These are phyloP conservation scores for Alternaria atra DNA, from an alignment of 2,329 filamentous ascomycete species.

Conservation along the genomic window DNA sequence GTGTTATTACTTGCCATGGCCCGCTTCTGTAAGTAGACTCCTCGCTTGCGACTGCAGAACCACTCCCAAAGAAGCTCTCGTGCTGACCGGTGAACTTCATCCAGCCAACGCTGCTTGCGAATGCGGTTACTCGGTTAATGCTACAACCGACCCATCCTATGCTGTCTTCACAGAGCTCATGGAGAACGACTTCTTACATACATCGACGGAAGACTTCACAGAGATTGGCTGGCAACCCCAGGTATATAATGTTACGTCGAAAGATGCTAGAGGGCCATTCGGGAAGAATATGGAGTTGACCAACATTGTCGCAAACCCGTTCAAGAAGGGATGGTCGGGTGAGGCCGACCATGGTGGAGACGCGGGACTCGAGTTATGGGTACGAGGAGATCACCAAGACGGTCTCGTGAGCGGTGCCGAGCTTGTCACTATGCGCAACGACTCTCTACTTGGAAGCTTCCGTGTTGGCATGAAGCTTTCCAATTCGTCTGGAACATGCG, in stretches of 20 bases:
- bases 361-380: conserved; percentile 50
- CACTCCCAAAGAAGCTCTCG: background rate
- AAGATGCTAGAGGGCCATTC: conserved; percentile 68
- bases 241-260: conserved; percentile 70
- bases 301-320: conserved; percentile 67
- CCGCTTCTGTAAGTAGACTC: conserved; percentile 39
- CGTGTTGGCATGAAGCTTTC: conserved; percentile 73
- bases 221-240: conserved; percentile 70
- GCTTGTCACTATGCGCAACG: conserved; percentile 66
- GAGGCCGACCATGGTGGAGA: conserved; percentile 56
- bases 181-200: conserved; percentile 75
- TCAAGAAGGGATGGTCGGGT: conserved; percentile 57
- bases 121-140: conserved; percentile 73
- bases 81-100: conserved; percentile 19
- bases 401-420: conserved; percentile 70
- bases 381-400: conserved; percentile 48
- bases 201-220: conserved; percentile 59
- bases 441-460: conserved; percentile 76
- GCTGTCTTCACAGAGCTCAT: conserved; percentile 73
- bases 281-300: conserved; percentile 68
- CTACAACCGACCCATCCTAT: conserved; percentile 51
- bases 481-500: conserved; percentile 71
- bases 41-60: background rate
- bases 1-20: conserved; percentile 42
- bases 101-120: conserved; percentile 66